Evolutionary conservation across 176 grass and related monocot species (phyloP).

Genomic region (Chloris gayana): DNA sequence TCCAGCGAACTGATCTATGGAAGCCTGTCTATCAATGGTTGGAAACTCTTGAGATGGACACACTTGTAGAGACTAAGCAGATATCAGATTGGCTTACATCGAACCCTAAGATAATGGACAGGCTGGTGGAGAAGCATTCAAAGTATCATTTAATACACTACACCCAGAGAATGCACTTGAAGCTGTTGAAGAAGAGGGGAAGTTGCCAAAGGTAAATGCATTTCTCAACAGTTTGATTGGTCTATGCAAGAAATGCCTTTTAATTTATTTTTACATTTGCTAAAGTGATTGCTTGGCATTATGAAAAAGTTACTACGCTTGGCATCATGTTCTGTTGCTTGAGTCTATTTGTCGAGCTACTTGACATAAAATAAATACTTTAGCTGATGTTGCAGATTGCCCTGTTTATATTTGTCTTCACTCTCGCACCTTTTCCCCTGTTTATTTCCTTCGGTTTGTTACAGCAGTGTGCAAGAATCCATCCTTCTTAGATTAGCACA

Average conservation of each 20-base stretch:
- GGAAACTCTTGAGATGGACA: slow-evolving; percentile 77
- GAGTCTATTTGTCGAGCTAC: too few relatives aligned
- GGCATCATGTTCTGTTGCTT: too few relatives aligned
- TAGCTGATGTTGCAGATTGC: too few relatives aligned
- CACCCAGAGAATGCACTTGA: slow-evolving; percentile 95
- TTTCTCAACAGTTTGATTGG: slow-evolving; percentile 21
- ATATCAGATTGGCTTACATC: slow-evolving; percentile 84
- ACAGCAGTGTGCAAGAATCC: too few relatives aligned
- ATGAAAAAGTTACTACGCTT: slow-evolving; percentile 2
- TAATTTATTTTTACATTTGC: slow-evolving; percentile 6
- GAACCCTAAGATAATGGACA: slow-evolving; percentile 64
- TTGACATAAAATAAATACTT: too few relatives aligned
- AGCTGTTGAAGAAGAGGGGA: slow-evolving; percentile 93
- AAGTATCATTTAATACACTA: slow-evolving; percentile 97
- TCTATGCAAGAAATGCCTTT: background rate
- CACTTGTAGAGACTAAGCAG: slow-evolving; percentile 67
- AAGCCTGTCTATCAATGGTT: slow-evolving; percentile 88
- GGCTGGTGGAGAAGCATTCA: slow-evolving; percentile 87
- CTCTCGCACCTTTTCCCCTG: too few relatives aligned
- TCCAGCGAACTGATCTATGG: slow-evolving; percentile 94
- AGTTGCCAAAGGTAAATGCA: slow-evolving; percentile 76
- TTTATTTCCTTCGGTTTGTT: too few relatives aligned
- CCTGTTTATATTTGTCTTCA: too few relatives aligned
- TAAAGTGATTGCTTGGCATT: slow-evolving; percentile 8
- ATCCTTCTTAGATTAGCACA: too few relatives aligned